These are phyloP conservation scores for Dactylonectria estremocensis DNA, from an alignment of 2,329 filamentous ascomycete genomes.

Conservation along the genomic window DNA sequence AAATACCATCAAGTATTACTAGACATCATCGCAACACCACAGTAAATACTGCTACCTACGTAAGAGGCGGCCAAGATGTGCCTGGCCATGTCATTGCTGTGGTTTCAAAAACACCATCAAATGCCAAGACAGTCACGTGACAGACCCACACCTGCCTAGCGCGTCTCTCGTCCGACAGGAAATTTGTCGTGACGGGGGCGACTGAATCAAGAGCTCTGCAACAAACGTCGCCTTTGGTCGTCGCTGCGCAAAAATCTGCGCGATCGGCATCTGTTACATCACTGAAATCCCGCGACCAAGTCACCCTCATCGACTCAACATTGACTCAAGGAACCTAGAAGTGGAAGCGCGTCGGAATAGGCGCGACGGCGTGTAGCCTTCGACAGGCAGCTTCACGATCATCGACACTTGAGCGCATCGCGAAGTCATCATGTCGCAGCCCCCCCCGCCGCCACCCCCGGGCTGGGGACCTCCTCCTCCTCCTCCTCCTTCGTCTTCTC, in stretches of 20 bases:
- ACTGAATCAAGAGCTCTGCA: conserved; percentile 41
- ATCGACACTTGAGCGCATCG: conserved; percentile 46
- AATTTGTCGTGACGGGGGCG: conserved; percentile 55
- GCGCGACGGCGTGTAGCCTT: conserved; percentile 56
- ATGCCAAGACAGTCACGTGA: conserved; percentile 46
- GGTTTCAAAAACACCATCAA: background rate
- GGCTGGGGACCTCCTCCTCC: conserved; percentile 74
- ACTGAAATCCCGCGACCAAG: conserved; percentile 25
- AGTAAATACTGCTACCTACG: too few species aligned
- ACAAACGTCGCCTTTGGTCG: conserved; percentile 50
- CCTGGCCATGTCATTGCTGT: too few species aligned
- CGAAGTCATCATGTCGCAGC: conserved; percentile 64
- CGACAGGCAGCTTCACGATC: conserved; percentile 46
- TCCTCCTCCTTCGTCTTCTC: conserved; percentile 67
- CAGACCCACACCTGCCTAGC: conserved; percentile 38
- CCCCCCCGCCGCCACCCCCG: conserved; percentile 70
- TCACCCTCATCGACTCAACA: conserved; percentile 3
- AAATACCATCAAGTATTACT: too few species aligned
- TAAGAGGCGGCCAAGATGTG: too few species aligned
- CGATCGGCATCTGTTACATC: conserved; percentile 48
- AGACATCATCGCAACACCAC: too few species aligned
- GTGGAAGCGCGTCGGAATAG: conserved; percentile 52
- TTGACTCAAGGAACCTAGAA: conserved; percentile 33
- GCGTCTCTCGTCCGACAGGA: conserved; percentile 47
- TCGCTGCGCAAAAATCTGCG: conserved; percentile 48